Base-by-base conservation (phyloP, 192 early-diverging fungal genomes). In the Backusella liffmaniae region DNA sequence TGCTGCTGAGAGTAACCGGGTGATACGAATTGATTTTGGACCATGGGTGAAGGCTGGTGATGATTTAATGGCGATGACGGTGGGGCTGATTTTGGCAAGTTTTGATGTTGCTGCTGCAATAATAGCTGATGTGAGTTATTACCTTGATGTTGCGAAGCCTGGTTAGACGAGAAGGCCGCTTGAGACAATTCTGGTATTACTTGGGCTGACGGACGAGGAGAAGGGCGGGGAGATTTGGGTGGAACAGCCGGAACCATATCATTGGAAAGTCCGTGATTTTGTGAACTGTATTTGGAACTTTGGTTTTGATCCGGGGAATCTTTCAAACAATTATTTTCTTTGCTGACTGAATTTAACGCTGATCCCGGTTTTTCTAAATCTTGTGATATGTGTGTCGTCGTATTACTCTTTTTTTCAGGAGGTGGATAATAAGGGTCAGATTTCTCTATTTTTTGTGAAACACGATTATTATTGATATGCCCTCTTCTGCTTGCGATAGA, bases 141-240 rank as follows among this genome's bases (percentile, higher is more conserved):
- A 12, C 12, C 23, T 62, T 62, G 56, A 13, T 62, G 4, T 29
- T 62, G 56, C 10, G 32, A 35, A 67, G 18, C 34, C 15, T 67
- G 66, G 36, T 8, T 67, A 1, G 23, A 4, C 15, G 66, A 36
- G 29, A 3, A 8, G 12, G 32, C 2, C 4, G 66, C 15, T 69
- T 21, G 30, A n/a, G 13, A 29, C 29, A 16, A 35, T 16, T 26
- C 26, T 49, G 18, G 26, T 16, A 30, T 30, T 71, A 62, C 26
- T 29, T 62, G 56, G 29, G 56, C 12, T 29, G 56, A 62, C 1
- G 41, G 23, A 7, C 42, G 70, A 18, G 70, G 18, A 8, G 70
- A 44, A 71, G 70, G 70, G 29, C 70, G 70, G 2, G 70, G 70
- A 2, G 70, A 71, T 71, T 71, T 71, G 15, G 70, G 70, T 30